Evolutionary conservation across 1,284 basidiomycete species (phyloP).

Genomic region (Baeospora myosura): DNA sequence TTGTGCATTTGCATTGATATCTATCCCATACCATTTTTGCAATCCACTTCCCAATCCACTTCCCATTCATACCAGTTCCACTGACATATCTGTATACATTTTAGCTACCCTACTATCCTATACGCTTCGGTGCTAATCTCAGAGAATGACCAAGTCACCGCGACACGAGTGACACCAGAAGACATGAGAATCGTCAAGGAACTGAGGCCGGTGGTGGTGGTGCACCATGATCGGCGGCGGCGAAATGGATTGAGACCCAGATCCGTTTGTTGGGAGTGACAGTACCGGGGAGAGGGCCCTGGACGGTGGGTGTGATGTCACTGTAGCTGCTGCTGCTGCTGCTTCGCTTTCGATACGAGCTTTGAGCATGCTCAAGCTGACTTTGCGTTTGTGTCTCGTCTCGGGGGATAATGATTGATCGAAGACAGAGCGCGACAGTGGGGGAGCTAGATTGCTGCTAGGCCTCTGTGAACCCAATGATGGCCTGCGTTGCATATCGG

Average conservation of each 20-base stretch:
- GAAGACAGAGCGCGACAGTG: conserved; percentile 44
- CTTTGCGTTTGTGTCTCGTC: conserved; percentile 76
- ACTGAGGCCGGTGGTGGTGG: conserved; percentile 45
- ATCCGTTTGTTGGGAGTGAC: no score
- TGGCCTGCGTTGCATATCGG: conserved; percentile 36
- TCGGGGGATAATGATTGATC: conserved; percentile 68
- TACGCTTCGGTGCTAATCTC: not conserved
- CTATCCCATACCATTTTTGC: not conserved
- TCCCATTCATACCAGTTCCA: not conserved
- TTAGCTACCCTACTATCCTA: not conserved
- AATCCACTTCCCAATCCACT: not conserved
- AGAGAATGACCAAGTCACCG: conserved; percentile 69
- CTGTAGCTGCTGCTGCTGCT: conserved; percentile 31
- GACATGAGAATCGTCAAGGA: conserved; percentile 75
- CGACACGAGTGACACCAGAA: conserved; percentile 79
- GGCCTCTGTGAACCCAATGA: conserved; percentile 41
- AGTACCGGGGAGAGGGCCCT: conserved; percentile 47
- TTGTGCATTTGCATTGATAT: not conserved
- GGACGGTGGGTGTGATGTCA: conserved; percentile 28
- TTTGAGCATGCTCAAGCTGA: conserved; percentile 83
- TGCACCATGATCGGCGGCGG: conserved; percentile 15
- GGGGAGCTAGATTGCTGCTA: conserved; percentile 25
- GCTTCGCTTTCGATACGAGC: conserved; percentile 79
- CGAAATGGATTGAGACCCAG: conserved; percentile 12
- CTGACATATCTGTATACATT: not conserved